A percentile compares a stretch with the other conserved stretches of the same genome.
Evolutionary conservation across 305 asterid genomes (phyloP).

Genomic region (Fraxinus dipetala): DNA sequence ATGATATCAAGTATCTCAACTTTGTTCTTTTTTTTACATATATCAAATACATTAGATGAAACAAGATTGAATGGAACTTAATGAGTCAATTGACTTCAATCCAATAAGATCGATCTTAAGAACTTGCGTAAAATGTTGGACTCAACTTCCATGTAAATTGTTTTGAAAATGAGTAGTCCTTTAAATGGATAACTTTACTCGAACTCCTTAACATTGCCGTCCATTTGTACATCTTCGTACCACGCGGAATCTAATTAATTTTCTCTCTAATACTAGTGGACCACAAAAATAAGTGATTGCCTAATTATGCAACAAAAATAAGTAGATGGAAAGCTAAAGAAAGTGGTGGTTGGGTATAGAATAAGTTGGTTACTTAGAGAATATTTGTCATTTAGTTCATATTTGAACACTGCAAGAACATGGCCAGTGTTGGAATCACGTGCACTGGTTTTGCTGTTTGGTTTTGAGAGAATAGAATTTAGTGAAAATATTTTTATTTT

Average conservation of each 20-base stretch:
- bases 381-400: slow-evolving; percentile 37
- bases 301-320: slow-evolving; percentile 27
- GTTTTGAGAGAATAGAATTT: neutral
- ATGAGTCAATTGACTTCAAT: neutral
- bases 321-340: slow-evolving; percentile 28
- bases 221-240: neutral
- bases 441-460: slow-evolving; percentile 37
- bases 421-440: slow-evolving; percentile 53
- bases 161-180: neutral
- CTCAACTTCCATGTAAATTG: neutral
- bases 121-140: neutral
- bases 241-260: neutral
- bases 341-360: slow-evolving; percentile 31
- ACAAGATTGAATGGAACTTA: neutral
- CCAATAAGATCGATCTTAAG: neutral
- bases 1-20: neutral
- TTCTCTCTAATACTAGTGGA: slow-evolving; percentile 16
- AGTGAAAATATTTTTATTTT: neutral
- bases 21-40: neutral
- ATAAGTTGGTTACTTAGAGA: slow-evolving; percentile 24
- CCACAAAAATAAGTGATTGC: slow-evolving; percentile 14
- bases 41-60: neutral
- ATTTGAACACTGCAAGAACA: slow-evolving; percentile 45
- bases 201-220: neutral
- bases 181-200: neutral